Percentiles rank a stretch among this genome's conserved stretches.
Evolutionary conservation across 345 rosid species (phyloP).

Genomic region (Eucalyptus polybractea): DNA sequence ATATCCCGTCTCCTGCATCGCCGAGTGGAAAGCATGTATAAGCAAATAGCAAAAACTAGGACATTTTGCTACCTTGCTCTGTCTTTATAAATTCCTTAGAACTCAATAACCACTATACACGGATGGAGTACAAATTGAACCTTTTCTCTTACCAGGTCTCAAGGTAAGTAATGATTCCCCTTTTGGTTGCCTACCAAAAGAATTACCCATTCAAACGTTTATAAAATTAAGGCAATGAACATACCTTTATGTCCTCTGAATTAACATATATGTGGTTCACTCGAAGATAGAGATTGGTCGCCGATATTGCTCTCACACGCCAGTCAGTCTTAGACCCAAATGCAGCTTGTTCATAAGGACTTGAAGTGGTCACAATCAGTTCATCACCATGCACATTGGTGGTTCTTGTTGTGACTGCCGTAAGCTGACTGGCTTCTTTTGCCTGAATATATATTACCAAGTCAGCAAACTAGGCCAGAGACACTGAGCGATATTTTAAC

Average conservation of each 20-base stretch:
- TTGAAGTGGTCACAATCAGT: slow-evolving; percentile 77
- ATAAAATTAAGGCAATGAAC: not conserved
- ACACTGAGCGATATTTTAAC: not conserved
- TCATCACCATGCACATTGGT: slow-evolving; percentile 94
- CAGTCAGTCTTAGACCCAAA: slow-evolving; percentile 94
- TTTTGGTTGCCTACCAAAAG: too few relatives aligned
- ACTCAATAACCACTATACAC: not conserved
- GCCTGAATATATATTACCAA: slow-evolving; percentile 32
- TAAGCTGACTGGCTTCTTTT: slow-evolving; percentile 88
- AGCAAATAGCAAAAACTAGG: not conserved
- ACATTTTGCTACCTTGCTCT: not conserved
- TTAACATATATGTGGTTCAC: slow-evolving; percentile 90
- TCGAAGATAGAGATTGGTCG: slow-evolving; percentile 84
- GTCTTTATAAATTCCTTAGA: not conserved
- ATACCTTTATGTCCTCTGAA: slow-evolving; percentile 91
- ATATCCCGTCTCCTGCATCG: slow-evolving; percentile 77
- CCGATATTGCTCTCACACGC: slow-evolving; percentile 99
- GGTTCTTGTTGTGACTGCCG: slow-evolving; percentile 88
- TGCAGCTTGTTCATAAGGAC: slow-evolving; percentile 87
- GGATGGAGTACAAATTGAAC: not conserved
- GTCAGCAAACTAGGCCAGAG: not conserved
- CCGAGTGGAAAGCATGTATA: slow-evolving; percentile 18
- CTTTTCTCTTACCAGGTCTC: not conserved
- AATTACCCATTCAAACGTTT: too few relatives aligned
- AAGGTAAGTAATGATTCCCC: not conserved